Conservation (phyloP, 75 land plant species). For the Ceratopteris richardii region DNA sequence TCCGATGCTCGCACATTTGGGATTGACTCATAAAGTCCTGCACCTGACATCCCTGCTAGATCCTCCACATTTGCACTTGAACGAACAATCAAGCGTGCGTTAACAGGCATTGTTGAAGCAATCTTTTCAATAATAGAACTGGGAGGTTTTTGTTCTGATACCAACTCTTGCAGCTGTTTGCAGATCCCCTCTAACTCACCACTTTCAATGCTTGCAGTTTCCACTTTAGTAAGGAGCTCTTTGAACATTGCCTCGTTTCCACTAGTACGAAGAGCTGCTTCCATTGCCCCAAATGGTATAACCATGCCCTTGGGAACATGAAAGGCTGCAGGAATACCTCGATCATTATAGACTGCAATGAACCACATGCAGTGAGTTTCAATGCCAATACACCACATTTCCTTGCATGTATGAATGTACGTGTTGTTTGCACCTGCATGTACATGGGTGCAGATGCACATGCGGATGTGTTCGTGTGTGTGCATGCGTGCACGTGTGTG, state of each 20-base stretch:
- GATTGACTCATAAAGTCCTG: slow-evolving; percentile 94
- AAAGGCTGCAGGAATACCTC: slow-evolving; percentile 75
- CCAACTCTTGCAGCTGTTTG: slow-evolving; percentile 49
- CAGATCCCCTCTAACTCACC: slow-evolving; percentile 71
- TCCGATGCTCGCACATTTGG: slow-evolving; percentile 74
- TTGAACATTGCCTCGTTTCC: slow-evolving; percentile 39
- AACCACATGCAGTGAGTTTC: background rate
- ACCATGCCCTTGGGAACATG: slow-evolving; percentile 70
- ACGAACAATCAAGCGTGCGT: slow-evolving; percentile 63
- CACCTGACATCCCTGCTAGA: slow-evolving; percentile 98
- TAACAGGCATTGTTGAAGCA: slow-evolving; percentile 29
- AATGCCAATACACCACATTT: background rate
- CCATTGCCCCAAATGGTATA: slow-evolving; percentile 96
- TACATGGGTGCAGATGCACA: too few relatives aligned
- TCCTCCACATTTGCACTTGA: slow-evolving; percentile 99
- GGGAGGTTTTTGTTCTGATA: slow-evolving; percentile 41
- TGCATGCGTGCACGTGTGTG: too few relatives aligned
- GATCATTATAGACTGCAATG: slow-evolving; percentile 54
- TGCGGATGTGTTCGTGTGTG: too few relatives aligned
- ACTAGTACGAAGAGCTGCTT: slow-evolving; percentile 50
- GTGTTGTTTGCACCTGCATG: too few relatives aligned
- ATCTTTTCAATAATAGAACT: slow-evolving; percentile 34
- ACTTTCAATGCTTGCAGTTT: slow-evolving; percentile 56
- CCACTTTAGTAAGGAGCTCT: slow-evolving; percentile 47
- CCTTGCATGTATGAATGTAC: background rate